Evolutionary conservation across 163 green algal species (phyloP).

Genomic region (Scenedesmus sp.): DNA sequence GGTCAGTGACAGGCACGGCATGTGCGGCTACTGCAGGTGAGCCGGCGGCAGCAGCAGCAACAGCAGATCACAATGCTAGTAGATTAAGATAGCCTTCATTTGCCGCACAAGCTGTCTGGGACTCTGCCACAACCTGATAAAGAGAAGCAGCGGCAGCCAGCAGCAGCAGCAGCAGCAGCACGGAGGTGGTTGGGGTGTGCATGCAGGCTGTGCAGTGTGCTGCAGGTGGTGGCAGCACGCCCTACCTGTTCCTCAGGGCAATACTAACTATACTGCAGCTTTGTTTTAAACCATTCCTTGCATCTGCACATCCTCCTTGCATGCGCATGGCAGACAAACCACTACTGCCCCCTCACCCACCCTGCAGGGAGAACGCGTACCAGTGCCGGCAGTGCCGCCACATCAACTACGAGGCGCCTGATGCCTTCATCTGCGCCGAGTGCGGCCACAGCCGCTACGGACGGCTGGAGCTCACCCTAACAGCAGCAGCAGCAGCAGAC

Average conservation of each 20-base stretch:
- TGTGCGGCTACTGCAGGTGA: constrained; percentile 48
- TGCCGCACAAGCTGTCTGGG: no score
- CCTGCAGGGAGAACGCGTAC: constrained; percentile 43
- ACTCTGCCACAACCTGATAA: no score
- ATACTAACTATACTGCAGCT: no score
- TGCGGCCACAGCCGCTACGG: constrained; percentile 47
- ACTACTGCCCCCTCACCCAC: background rate
- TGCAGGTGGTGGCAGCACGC: no score
- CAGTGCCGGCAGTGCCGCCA: constrained; percentile 51
- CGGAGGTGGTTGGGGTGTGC: background rate
- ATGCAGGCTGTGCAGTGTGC: background rate
- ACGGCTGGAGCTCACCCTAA: constrained; percentile 14
- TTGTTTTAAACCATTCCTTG: no score
- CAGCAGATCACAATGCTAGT: background rate
- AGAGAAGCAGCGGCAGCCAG: background rate
- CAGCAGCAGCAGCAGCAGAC: constrained; percentile 5
- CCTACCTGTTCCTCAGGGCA: no score
- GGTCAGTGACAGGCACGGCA: constrained; percentile 40
- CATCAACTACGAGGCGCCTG: constrained; percentile 52
- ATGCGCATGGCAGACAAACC: no score
- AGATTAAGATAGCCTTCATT: no score
- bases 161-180: background rate
- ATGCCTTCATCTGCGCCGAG: constrained; percentile 46
- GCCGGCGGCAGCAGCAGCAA: background rate
- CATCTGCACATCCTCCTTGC: no score